phyloP scores from a whole-genome alignment of 306 rosid species.

The Malus sylvestris region DNA sequence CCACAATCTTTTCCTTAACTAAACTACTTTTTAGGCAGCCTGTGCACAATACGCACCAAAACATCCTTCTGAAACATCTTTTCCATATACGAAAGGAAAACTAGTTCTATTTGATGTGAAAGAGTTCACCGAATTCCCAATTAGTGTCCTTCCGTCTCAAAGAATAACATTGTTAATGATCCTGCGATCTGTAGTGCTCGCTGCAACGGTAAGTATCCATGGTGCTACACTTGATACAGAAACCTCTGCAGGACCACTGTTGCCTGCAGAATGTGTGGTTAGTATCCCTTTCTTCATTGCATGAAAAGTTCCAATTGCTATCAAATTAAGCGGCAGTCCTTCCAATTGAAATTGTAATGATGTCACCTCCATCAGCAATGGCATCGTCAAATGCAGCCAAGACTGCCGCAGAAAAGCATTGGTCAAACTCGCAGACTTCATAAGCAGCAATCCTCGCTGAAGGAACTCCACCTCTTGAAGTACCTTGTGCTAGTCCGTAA shows the following conservation, averaged over 20 bases:
- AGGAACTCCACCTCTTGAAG: background rate
- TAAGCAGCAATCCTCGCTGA: background rate
- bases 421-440: background rate
- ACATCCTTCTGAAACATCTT: background rate
- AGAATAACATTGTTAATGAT: background rate
- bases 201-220: background rate
- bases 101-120: background rate
- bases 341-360: background rate
- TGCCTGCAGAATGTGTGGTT: background rate
- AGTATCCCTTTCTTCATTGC: background rate
- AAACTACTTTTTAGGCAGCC: background rate
- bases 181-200: background rate
- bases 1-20: too few relatives aligned
- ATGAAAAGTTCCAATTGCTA: background rate
- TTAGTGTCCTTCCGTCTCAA: background rate
- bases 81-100: background rate
- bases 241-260: background rate
- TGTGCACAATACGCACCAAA: too few relatives aligned
- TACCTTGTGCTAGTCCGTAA: background rate
- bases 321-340: background rate
- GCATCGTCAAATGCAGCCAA: background rate
- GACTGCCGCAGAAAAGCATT: background rate
- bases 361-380: background rate
- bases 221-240: background rate
- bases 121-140: background rate